phyloP scores from a whole-genome alignment of 805 yeast genomes.

The Metschnikowia drakensbergensis region DNA sequence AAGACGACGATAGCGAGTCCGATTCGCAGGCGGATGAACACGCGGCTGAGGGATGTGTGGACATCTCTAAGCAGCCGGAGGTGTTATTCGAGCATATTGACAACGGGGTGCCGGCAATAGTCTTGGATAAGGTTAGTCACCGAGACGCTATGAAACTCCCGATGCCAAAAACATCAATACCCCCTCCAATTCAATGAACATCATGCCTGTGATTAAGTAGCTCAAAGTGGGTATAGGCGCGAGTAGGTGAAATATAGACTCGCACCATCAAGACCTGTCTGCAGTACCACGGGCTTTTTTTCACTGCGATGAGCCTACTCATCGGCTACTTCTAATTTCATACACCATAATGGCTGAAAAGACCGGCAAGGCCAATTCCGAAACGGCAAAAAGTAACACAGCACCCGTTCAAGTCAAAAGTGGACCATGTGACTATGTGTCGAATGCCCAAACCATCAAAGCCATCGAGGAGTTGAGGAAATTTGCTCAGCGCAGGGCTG shows the following conservation, averaged over 20 bases:
- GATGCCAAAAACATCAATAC: conserved; percentile 34
- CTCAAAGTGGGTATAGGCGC: not conserved
- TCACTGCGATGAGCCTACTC: conserved; percentile 17
- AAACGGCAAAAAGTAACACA: not conserved
- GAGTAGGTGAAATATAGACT: not conserved
- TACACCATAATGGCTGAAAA: not conserved
- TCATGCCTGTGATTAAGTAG: not conserved
- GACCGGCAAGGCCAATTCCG: not conserved
- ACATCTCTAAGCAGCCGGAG: conserved; percentile 31
- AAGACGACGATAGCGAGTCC: conserved; percentile 13
- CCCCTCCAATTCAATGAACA: conserved; percentile 22
- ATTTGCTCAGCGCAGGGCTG: conserved; percentile 41
- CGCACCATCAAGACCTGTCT: conserved; percentile 3
- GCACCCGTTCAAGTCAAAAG: conserved; percentile 5
- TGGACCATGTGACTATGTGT: conserved; percentile 13
- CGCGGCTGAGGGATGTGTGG: conserved; percentile 9
- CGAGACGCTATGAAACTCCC: conserved; percentile 6
- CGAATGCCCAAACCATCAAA: conserved; percentile 24
- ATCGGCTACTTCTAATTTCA: not conserved
- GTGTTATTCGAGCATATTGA: conserved; percentile 35
- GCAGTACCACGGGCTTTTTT: conserved; percentile 13
- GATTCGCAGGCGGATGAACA: conserved; percentile 9
- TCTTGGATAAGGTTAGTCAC: conserved; percentile 31
- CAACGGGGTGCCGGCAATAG: conserved; percentile 40
- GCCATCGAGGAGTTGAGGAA: conserved; percentile 67